Base-by-base conservation (phyloP, 179 eudicot species). In the Corrigiola litoralis region DNA sequence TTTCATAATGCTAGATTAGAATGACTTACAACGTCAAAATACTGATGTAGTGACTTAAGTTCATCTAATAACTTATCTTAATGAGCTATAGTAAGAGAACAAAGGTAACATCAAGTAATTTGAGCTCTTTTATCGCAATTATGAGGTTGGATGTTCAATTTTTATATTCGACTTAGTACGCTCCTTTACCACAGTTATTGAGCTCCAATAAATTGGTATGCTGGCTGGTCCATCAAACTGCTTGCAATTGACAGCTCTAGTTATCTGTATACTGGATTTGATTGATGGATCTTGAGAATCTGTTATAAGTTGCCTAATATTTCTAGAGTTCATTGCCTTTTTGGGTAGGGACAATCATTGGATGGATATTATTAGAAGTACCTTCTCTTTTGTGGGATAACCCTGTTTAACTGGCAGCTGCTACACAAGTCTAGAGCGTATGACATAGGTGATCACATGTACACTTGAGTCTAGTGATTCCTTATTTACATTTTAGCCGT, bases 261-360 rank as follows among this genome's bases (percentile, higher is more conserved):
- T 31, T 21, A 28, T 54, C 59, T 33, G 50, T 33, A 64, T 28
- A 37, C 18, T 51, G 44, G 79, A 79, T 67, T 75, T 69, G 84
- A 81, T 79, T 80, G 85, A 78, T 56, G 72, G 71, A 54, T 29
- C 36, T 71, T 71, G 79, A 57, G 60, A 59, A 62, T 31, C 44
- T 42, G 33, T 16, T 58, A 49, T 20, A 46, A 18, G 9, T 10
- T 11, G 61, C 54, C 17, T 46, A 34, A 37, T 45, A 23, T 68
- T 10, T 2, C 49, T 63, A 24, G 31, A 46, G 38, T 13, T 52
- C 60, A 53, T 23, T 37, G 14, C 16, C 50, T 28, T 44, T 24
- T 49, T n/a, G 52, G 21, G 81, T 80, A 51, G 79, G 84, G 84
- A 65, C 75, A 18, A 14, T 16, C 32, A 65, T 57, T 61, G 75